These are phyloP conservation scores for Aeschynomene evenia DNA, from an alignment of 306 rosid species.

Conservation along the genomic window DNA sequence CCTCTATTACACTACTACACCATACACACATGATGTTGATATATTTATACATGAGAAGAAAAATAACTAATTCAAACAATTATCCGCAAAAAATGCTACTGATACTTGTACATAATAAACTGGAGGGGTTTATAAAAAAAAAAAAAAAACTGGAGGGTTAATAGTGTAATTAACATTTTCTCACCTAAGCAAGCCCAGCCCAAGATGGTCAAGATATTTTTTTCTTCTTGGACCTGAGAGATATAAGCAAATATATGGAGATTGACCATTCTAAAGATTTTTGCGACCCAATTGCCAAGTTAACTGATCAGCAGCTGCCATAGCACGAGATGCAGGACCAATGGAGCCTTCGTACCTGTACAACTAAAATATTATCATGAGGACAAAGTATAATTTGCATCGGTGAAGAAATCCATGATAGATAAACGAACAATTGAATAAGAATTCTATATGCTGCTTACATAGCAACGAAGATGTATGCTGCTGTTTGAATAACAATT, in stretches of 20 bases:
- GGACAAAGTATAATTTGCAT: background rate
- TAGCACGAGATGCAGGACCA: conserved; percentile 94
- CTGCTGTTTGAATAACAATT: conserved; percentile 71
- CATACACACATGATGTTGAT: no score
- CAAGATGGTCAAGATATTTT: background rate
- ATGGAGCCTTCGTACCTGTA: conserved; percentile 89
- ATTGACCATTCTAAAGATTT: conserved; percentile 44
- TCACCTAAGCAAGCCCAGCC: background rate
- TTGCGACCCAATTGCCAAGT: conserved; percentile 66
- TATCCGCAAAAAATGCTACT: background rate
- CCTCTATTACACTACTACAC: no score
- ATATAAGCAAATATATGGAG: conserved; percentile 5
- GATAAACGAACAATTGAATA: background rate
- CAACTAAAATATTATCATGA: conserved; percentile 12
- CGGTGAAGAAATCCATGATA: background rate
- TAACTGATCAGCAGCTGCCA: conserved; percentile 83
- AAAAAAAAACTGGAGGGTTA: no score
- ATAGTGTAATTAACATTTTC: background rate
- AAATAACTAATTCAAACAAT: no score
- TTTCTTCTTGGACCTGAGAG: background rate
- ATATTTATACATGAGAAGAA: no score
- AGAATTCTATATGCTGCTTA: conserved; percentile 47
- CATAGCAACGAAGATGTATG: conserved; percentile 82
- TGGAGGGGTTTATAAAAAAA: background rate
- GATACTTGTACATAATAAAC: background rate